These are phyloP conservation scores for Kluyveromyces dobzhanskii DNA, from an alignment of 805 yeast genomes.

Conservation along the genomic window DNA sequence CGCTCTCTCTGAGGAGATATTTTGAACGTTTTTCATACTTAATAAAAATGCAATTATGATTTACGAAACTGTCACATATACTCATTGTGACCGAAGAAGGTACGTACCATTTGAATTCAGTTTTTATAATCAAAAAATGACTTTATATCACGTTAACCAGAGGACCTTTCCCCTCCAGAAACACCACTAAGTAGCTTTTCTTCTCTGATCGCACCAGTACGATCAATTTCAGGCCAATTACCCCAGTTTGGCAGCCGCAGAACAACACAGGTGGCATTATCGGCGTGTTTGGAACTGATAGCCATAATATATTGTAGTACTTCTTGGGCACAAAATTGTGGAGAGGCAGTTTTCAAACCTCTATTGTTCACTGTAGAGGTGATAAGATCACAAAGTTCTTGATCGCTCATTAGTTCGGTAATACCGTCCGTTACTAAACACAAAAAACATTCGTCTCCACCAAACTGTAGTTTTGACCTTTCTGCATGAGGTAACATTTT, in stretches of 20 bases:
- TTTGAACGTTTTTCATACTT: no score
- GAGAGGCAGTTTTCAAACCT: slow-evolving; percentile 68
- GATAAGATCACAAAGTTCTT: slow-evolving; percentile 82
- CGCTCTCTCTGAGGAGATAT: no score
- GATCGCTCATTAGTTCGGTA: slow-evolving; percentile 72
- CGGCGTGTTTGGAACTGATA: slow-evolving; percentile 69
- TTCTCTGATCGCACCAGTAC: slow-evolving; percentile 78
- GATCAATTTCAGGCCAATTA: slow-evolving; percentile 74
- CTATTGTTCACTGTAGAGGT: slow-evolving; percentile 52
- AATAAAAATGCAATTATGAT: no score
- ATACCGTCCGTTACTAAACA: slow-evolving; percentile 83
- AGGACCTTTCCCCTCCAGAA: slow-evolving; percentile 8
- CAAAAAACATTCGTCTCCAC: slow-evolving; percentile 85
- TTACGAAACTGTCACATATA: no score
- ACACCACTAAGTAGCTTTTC: slow-evolving; percentile 39
- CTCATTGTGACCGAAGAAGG: no score
- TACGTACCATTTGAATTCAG: no score
- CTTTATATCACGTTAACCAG: no score
- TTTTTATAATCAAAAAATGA: no score
- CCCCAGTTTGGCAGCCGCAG: slow-evolving; percentile 88
- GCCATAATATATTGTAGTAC: slow-evolving; percentile 76
- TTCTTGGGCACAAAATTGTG: slow-evolving; percentile 80
- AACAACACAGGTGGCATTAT: slow-evolving; percentile 89
- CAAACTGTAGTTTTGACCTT: slow-evolving; percentile 36
- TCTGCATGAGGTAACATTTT: slow-evolving; percentile 32